Evolutionary conservation across 768 basidiomycete species (phyloP).

Genomic region (Ramaria rubella): DNA sequence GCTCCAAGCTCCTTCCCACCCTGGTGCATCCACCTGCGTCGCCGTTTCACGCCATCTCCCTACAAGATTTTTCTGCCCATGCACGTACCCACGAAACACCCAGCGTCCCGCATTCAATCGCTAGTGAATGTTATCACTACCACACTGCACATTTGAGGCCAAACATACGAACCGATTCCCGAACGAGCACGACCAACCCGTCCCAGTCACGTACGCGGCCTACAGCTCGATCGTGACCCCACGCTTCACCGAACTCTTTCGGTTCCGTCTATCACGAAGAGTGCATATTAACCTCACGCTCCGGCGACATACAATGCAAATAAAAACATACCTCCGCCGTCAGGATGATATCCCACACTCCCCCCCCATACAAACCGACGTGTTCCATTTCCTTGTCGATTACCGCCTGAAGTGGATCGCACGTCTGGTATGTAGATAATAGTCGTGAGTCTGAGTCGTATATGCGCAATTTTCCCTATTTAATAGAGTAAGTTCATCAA

Average conservation of each 20-base stretch:
- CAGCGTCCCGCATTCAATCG: constrained; percentile 41
- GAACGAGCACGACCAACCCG: constrained; percentile 41
- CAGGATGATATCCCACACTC: constrained; percentile 55
- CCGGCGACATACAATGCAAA: not conserved
- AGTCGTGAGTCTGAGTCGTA: not conserved
- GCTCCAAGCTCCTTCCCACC: constrained; percentile 51
- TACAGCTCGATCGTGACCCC: constrained; percentile 41
- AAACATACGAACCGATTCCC: constrained; percentile 27
- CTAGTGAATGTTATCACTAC: constrained; percentile 18
- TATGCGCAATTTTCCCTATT: not conserved
- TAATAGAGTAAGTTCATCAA: not conserved
- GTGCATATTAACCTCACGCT: not conserved
- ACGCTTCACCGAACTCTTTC: constrained; percentile 37
- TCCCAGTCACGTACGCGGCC: constrained; percentile 50
- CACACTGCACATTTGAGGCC: constrained; percentile 14
- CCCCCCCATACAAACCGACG: constrained; percentile 38
- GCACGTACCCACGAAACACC: constrained; percentile 67
- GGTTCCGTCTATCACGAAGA: constrained; percentile 39
- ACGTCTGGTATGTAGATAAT: not conserved
- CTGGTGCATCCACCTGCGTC: constrained; percentile 39
- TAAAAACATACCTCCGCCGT: constrained; percentile 45
- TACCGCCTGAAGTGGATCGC: constrained; percentile 17
- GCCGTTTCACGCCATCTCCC: constrained; percentile 61
- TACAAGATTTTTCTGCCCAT: constrained; percentile 57
- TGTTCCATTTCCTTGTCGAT: constrained; percentile 32